Conservation (phyloP, 805 yeast species). For the Candida montana region DNA sequence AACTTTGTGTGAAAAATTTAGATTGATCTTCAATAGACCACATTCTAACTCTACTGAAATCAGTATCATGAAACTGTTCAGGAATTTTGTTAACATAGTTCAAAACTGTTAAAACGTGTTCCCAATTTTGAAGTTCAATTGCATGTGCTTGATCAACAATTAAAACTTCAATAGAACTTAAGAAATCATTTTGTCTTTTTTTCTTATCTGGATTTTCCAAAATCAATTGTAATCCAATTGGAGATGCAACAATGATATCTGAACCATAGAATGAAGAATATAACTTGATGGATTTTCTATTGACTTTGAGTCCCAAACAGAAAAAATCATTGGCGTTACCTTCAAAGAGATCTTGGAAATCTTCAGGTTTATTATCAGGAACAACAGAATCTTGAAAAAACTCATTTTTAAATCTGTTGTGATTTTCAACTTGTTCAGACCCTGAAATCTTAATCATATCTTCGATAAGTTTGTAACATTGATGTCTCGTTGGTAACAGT, state of each 20-base stretch:
- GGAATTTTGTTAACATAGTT: conserved; percentile 75
- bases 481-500: conserved; percentile 76
- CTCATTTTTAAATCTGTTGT: conserved; percentile 65
- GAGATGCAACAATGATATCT: conserved; percentile 86
- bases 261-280: conserved; percentile 80
- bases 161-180: conserved; percentile 81
- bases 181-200: conserved; percentile 70
- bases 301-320: conserved; percentile 84
- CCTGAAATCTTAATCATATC: conserved; percentile 59
- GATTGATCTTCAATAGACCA: conserved; percentile 88
- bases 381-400: conserved; percentile 50
- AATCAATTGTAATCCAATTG: conserved; percentile 79
- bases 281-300: conserved; percentile 79
- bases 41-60: conserved; percentile 86
- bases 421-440: conserved; percentile 73
- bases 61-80: conserved; percentile 72
- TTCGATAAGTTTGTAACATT: conserved; percentile 65
- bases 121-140: conserved; percentile 90
- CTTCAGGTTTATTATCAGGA: conserved; percentile 63
- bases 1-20: conserved; percentile 64
- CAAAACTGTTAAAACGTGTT: conserved; percentile 64
- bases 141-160: conserved; percentile 82
- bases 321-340: conserved; percentile 93
- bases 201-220: conserved; percentile 56
- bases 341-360: conserved; percentile 70